Percentiles rank a stretch among this genome's conserved stretches.
phyloP scores from a whole-genome alignment of 495 filamentous ascomycete genomes.

The Talaromyces borbonicus region DNA sequence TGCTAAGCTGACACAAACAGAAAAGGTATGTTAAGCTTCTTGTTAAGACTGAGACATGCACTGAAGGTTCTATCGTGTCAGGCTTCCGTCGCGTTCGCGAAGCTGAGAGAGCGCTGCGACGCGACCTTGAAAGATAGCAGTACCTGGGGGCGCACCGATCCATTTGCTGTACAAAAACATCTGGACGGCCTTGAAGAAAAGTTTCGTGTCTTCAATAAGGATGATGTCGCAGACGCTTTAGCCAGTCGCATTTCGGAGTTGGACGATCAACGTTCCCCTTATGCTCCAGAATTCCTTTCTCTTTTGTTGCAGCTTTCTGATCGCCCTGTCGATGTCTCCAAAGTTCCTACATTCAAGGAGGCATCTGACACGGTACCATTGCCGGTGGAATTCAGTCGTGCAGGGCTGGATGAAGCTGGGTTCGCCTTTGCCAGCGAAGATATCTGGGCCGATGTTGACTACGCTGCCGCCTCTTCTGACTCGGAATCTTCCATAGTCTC shows the following conservation, averaged over 20 bases:
- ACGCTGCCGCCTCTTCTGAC: constrained; percentile 54
- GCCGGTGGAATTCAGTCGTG: constrained; percentile 43
- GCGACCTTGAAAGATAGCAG: constrained; percentile 35
- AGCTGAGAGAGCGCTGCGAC: constrained; percentile 22
- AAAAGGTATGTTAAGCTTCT: constrained; percentile 32
- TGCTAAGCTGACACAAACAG: constrained; percentile 18
- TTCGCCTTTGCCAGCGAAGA: constrained; percentile 56
- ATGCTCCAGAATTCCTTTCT: constrained; percentile 69
- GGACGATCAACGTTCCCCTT: constrained; percentile 40
- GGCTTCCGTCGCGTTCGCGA: constrained; percentile 18
- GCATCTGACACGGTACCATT: constrained; percentile 49
- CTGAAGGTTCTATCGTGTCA: constrained; percentile 35
- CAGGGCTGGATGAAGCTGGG: constrained; percentile 63
- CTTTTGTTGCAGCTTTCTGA: constrained; percentile 76
- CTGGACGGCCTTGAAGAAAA: constrained; percentile 82
- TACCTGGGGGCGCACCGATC: constrained; percentile 66
- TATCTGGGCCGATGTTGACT: constrained; percentile 74
- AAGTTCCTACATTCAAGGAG: constrained; percentile 20
- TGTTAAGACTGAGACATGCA: constrained; percentile 19
- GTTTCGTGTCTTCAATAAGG: constrained; percentile 67
- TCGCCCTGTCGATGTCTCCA: constrained; percentile 44
- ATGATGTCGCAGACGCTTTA: constrained; percentile 73
- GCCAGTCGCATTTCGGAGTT: constrained; percentile 52
- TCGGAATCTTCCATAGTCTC: constrained; percentile 30
- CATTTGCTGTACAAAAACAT: constrained; percentile 68